A percentile compares a stretch with the other conserved stretches of the same genome.
phyloP scores from a whole-genome alignment of 805 yeast species.

The Wickerhamiella nectarea region DNA sequence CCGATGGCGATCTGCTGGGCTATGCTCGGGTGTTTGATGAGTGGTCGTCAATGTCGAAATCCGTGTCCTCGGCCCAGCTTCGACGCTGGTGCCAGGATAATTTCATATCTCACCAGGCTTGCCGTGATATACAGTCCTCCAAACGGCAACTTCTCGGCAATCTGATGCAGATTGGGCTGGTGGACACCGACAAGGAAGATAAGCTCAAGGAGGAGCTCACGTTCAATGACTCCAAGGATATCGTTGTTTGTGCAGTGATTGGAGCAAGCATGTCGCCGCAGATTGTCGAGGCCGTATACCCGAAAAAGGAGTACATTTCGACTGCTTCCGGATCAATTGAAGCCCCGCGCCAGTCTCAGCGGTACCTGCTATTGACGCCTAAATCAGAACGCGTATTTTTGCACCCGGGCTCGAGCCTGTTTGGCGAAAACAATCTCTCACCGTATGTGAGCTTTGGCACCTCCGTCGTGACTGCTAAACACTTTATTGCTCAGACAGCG shows the following conservation, averaged over 20 bases:
- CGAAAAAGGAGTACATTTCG: conserved; percentile 61
- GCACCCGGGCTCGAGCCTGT: conserved; percentile 75
- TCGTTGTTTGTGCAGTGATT: conserved; percentile 49
- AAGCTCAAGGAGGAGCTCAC: conserved; percentile 14
- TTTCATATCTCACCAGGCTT: conserved; percentile 44
- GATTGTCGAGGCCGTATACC: conserved; percentile 64
- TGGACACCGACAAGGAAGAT: conserved; percentile 39
- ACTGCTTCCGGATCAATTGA: conserved; percentile 70
- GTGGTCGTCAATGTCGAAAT: conserved; percentile 30
- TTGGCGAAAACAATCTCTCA: conserved; percentile 33
- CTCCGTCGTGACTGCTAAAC: conserved; percentile 44
- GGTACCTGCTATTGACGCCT: conserved; percentile 59
- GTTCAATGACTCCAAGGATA: conserved; percentile 38
- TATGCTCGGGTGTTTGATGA: conserved; percentile 44
- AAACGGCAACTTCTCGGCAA: conserved; percentile 54
- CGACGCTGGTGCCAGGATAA: conserved; percentile 42
- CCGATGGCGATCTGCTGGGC: conserved; percentile 60
- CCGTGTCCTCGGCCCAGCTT: conserved; percentile 21
- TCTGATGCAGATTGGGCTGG: conserved; percentile 66
- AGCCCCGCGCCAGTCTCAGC: conserved; percentile 67
- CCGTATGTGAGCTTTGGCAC: conserved; percentile 52
- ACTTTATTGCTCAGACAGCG: conserved; percentile 61
- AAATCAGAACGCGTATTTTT: conserved; percentile 62
- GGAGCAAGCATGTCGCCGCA: conserved; percentile 79
- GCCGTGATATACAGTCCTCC: conserved; percentile 61